Evolutionary conservation across 352 stramenopile genomes (phyloP).

Genomic region (Globisporangium solare): DNA sequence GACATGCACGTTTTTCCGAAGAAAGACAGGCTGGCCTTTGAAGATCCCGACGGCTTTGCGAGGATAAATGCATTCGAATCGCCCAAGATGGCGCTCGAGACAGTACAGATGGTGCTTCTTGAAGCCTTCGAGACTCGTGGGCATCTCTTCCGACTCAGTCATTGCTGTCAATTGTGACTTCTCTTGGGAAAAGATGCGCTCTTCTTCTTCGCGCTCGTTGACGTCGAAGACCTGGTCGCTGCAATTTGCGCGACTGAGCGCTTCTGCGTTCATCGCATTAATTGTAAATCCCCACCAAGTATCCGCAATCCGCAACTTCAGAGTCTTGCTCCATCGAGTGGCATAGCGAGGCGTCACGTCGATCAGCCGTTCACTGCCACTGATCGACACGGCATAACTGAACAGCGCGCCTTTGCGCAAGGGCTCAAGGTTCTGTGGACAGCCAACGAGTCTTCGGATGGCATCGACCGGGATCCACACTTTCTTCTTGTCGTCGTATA

Average conservation of each 20-base stretch:
- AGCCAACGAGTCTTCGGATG: slow-evolving; percentile 36
- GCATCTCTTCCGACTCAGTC: slow-evolving; percentile 54
- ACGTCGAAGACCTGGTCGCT: neutral
- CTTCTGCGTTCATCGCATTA: slow-evolving; percentile 28
- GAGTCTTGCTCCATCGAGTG: slow-evolving; percentile 55
- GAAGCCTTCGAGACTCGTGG: slow-evolving; percentile 71
- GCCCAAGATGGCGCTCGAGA: slow-evolving; percentile 64
- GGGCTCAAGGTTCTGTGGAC: slow-evolving; percentile 41
- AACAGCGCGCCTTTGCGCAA: slow-evolving; percentile 43
- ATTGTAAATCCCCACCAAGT: slow-evolving; percentile 45
- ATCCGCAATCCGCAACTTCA: slow-evolving; percentile 45
- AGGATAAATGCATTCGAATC: slow-evolving; percentile 62
- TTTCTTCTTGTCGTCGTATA: slow-evolving; percentile 42
- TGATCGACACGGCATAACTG: slow-evolving; percentile 60
- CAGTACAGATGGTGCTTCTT: slow-evolving; percentile 77
- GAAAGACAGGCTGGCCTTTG: slow-evolving; percentile 71
- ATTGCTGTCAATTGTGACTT: slow-evolving; percentile 30
- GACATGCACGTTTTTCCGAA: slow-evolving; percentile 48
- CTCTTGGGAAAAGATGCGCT: slow-evolving; percentile 26
- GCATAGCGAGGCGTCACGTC: slow-evolving; percentile 70
- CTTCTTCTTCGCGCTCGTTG: slow-evolving; percentile 9
- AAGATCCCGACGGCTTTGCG: slow-evolving; percentile 72
- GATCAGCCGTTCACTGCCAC: slow-evolving; percentile 35
- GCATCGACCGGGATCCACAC: slow-evolving; percentile 64
- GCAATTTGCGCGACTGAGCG: neutral